Base-by-base conservation (phyloP, 2,329 filamentous ascomycete genomes). In the Helotiales sp. region DNA sequence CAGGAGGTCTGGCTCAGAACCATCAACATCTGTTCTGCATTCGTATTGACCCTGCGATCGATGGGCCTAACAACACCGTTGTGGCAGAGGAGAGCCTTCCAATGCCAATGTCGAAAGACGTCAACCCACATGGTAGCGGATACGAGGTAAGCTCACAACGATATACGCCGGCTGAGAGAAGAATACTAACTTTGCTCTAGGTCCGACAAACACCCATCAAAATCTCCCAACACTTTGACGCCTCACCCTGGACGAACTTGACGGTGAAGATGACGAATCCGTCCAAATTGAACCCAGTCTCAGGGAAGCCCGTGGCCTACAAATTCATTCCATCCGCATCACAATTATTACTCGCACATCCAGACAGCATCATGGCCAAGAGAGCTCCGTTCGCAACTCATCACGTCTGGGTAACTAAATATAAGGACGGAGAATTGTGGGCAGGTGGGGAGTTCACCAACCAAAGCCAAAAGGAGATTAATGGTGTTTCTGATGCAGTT, bases 231-330 rank as follows among this genome's bases (percentile, higher is more conserved):
- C 80, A 79, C 24, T 77, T 84, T 4, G 82, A 82, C 49, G 83
- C 83, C 1, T 82, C 80, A 45, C 81, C 81, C 3, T 70, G 75
- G 54, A 78, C 80, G 55, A 84, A 84, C 71, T 84, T 93, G 8
- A 93, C 92, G 0, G 96, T 93, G 92, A 93, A 97, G 65, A 96
- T 97, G 77, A 87, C 86, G 74, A 97, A 97, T 79, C 90, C 90
- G 72, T 90, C 84, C 79, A 93, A 90, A 77, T 74, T 94, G 22
- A 93, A 97, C 78, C 90, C 91, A 0, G 90, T 93, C 80, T 94
- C 91, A 78, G 88, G 91, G 77, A 96, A 93, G 80, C 92, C 93
- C 0, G 88, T 90, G 0, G 89, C 87, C 58, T 97, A 97, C 79
- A 97, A 97, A 82, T 87, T 97, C 3, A 92, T 97, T 49, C 94